Conservation (phyloP, 2,329 filamentous ascomycete species). For the Diaporthe citrichinensis region DNA sequence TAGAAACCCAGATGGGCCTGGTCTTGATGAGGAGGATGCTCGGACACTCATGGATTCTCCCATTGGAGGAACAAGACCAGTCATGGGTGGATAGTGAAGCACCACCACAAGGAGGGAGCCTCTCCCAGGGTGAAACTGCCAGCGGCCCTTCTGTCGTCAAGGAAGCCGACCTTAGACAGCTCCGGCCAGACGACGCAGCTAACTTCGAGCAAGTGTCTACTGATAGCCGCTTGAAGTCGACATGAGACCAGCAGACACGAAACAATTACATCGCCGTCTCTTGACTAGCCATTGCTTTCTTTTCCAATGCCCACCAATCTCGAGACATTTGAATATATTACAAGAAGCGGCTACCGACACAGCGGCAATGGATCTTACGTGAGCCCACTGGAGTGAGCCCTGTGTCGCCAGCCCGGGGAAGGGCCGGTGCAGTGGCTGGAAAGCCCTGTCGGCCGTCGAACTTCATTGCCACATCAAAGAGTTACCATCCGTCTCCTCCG, state of each 20-base stretch:
- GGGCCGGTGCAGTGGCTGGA: not conserved
- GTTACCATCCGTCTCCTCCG: not conserved
- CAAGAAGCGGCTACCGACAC: not conserved
- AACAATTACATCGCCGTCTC: too few species aligned
- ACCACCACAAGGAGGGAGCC: not conserved
- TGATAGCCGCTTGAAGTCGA: not conserved
- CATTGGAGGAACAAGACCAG: too few species aligned
- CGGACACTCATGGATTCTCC: not conserved
- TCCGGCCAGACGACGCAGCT: not conserved
- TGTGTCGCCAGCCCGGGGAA: constrained; percentile 7
- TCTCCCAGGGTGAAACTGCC: not conserved
- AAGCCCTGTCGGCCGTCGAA: not conserved
- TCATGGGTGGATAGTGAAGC: not conserved
- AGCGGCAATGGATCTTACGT: constrained; percentile 2
- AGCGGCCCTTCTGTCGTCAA: not conserved
- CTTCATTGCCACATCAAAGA: not conserved
- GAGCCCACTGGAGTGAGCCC: not conserved
- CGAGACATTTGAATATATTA: not conserved
- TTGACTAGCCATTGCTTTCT: not conserved
- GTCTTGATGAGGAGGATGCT: too few species aligned
- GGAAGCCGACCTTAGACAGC: not conserved
- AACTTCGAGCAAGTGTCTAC: not conserved
- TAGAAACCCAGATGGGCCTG: not conserved
- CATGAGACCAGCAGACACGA: not conserved
- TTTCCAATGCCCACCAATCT: not conserved